A percentile compares a stretch with the other conserved stretches of the same genome.
phyloP scores from a whole-genome alignment of 176 grass and related monocot genomes.

The Puya raimondii region DNA sequence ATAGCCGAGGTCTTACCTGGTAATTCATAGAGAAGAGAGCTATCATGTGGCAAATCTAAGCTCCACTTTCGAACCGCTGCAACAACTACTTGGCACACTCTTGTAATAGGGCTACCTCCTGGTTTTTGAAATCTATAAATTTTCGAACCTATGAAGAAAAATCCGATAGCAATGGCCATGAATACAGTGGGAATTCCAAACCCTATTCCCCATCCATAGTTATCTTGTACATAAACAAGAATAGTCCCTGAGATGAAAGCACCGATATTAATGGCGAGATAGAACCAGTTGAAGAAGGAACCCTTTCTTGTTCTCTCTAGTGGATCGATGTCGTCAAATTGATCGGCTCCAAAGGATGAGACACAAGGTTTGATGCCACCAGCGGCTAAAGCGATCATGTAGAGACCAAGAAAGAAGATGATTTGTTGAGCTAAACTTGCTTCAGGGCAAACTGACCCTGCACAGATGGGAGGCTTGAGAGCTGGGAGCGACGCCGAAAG shows the following conservation, averaged over 20 bases:
- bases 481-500: conserved; percentile 58
- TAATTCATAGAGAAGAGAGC: conserved; percentile 65
- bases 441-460: conserved; percentile 37
- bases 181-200: conserved; percentile 73
- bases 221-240: conserved; percentile 84
- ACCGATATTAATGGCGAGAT: conserved; percentile 79
- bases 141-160: conserved; percentile 60
- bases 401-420: conserved; percentile 61
- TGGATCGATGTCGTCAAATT: conserved; percentile 29
- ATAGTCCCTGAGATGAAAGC: conserved; percentile 53
- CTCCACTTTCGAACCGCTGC: conserved; percentile 59
- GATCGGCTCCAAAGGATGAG: conserved; percentile 72
- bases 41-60: conserved; percentile 33
- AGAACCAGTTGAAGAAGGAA: conserved; percentile 97
- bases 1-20: conserved; percentile 57
- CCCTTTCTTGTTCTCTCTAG: conserved; percentile 60
- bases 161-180: conserved; percentile 71
- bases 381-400: conserved; percentile 77
- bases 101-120: conserved; percentile 71
- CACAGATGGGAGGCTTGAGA: conserved; percentile 45
- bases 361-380: conserved; percentile 95
- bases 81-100: conserved; percentile 71
- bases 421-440: conserved; percentile 46
- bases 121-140: conserved; percentile 84
- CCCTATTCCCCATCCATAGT: conserved; percentile 78